phyloP scores from a whole-genome alignment of 2,329 filamentous ascomycete genomes.

The Thelonectria discophora region DNA sequence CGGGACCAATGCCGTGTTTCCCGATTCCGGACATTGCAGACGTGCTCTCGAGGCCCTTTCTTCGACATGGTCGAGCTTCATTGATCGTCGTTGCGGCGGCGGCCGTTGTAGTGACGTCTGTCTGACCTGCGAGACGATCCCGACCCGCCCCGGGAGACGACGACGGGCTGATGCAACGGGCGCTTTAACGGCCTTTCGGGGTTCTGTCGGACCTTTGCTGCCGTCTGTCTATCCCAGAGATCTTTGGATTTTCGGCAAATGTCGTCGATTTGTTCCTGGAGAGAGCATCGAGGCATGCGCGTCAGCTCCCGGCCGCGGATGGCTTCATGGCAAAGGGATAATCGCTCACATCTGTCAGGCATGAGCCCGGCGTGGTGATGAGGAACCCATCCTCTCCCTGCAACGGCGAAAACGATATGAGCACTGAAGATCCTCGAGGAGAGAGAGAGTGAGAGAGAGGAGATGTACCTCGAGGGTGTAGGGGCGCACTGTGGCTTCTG shows the following conservation, averaged over 20 bases:
- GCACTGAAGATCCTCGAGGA: constrained; percentile 31
- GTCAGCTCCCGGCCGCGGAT: constrained; percentile 31
- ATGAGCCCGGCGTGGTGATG: constrained; percentile 66
- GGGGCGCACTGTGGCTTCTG: constrained; percentile 64
- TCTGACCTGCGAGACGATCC: constrained; percentile 36
- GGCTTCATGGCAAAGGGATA: constrained; percentile 4
- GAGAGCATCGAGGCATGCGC: not conserved
- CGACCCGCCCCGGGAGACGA: constrained; percentile 50
- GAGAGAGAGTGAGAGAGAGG: constrained; percentile 10
- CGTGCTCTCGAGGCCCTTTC: constrained; percentile 16
- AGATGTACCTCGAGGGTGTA: constrained; percentile 64
- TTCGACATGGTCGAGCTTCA: constrained; percentile 25
- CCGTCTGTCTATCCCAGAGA: constrained; percentile 64
- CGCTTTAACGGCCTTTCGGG: constrained; percentile 62
- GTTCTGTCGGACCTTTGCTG: constrained; percentile 56
- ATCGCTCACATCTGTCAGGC: constrained; percentile 65
- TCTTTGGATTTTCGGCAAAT: constrained; percentile 68
- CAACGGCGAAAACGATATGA: constrained; percentile 35
- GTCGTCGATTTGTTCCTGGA: constrained; percentile 69
- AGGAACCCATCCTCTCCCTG: constrained; percentile 70
- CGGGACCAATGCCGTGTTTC: not conserved
- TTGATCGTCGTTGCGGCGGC: constrained; percentile 38
- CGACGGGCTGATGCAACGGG: constrained; percentile 64
- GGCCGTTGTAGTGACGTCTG: constrained; percentile 41
- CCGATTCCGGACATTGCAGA: constrained; percentile 19